Percentiles rank a stretch among this genome's conserved stretches.
Conservation (phyloP, 805 yeast species). For the Schwanniomyces sp. region DNA sequence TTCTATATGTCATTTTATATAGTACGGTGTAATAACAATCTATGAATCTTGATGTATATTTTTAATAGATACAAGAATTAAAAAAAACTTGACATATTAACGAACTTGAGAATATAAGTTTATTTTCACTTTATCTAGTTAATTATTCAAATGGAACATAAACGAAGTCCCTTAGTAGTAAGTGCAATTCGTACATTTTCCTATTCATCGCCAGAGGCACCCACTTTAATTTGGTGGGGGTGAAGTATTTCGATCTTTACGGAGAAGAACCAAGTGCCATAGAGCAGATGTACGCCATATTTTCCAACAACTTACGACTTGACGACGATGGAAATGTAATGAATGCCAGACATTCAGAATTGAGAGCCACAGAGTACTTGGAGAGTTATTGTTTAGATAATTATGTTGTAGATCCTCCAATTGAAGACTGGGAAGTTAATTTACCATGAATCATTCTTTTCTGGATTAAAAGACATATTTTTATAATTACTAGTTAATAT, state of each 20-base stretch:
- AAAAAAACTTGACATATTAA: no score
- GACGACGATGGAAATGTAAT: conserved; percentile 4
- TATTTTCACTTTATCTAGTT: no score
- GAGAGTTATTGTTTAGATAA: not conserved
- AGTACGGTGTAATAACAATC: not conserved
- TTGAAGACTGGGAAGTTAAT: not conserved
- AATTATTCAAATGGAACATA: not conserved
- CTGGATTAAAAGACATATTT: no score
- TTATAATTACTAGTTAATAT: no score
- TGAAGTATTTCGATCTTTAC: conserved; percentile 1
- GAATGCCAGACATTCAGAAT: conserved; percentile 3
- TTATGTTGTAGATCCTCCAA: not conserved
- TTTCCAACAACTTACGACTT: conserved; percentile 3
- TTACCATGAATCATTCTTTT: not conserved
- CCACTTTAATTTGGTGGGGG: conserved; percentile 1
- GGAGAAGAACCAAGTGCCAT: conserved; percentile 8
- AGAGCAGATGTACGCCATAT: conserved; percentile 6
- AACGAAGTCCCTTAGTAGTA: not conserved
- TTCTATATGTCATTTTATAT: not conserved
- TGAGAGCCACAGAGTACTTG: conserved; percentile 4
- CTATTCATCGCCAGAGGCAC: conserved; percentile 7
- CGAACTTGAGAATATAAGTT: no score
- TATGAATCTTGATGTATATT: no score
- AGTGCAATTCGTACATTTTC: conserved; percentile 3
- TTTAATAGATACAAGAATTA: no score